A percentile compares a stretch with the other conserved stretches of the same genome.
These are phyloP conservation scores for Camellia japonica DNA, from an alignment of 148 eudicot genomes.

Conservation along the genomic window DNA sequence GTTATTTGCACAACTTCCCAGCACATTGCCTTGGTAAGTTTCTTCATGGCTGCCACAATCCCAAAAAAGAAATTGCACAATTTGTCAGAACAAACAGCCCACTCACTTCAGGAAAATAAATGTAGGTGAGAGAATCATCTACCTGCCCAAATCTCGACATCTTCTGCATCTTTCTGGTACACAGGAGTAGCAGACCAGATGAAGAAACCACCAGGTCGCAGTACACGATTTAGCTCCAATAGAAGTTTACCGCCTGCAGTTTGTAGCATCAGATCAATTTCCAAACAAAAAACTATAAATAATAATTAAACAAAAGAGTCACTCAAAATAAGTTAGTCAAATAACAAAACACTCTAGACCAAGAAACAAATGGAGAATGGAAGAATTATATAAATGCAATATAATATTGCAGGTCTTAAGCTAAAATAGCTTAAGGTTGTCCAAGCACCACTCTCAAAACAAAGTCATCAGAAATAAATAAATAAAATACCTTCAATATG, in stretches of 20 bases:
- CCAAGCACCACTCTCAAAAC: conserved; percentile 1
- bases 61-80: conserved; percentile 1
- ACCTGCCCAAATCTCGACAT: conserved; percentile 53
- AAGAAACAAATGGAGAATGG: not conserved
- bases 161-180: conserved; percentile 38
- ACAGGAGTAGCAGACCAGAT: conserved; percentile 58
- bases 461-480: not conserved
- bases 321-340: not conserved
- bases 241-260: conserved; percentile 48
- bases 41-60: conserved; percentile 68
- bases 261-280: conserved; percentile 2
- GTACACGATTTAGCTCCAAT: conserved; percentile 46
- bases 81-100: not conserved
- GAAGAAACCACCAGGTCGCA: conserved; percentile 55
- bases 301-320: not conserved
- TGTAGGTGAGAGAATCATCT: not conserved
- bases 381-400: conserved; percentile 22
- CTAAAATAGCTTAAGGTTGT: not conserved
- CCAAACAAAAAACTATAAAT: not conserved
- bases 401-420: not conserved
- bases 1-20: conserved; percentile 71
- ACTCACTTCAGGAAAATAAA: not conserved
- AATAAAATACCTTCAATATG: conserved; percentile 76
- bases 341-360: not conserved
- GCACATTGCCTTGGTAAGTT: conserved; percentile 72